Evolutionary conservation across 441 rosid species (phyloP), one percentile per base, ranked within the genome.

Genomic region (Melastoma candidum): DNA sequence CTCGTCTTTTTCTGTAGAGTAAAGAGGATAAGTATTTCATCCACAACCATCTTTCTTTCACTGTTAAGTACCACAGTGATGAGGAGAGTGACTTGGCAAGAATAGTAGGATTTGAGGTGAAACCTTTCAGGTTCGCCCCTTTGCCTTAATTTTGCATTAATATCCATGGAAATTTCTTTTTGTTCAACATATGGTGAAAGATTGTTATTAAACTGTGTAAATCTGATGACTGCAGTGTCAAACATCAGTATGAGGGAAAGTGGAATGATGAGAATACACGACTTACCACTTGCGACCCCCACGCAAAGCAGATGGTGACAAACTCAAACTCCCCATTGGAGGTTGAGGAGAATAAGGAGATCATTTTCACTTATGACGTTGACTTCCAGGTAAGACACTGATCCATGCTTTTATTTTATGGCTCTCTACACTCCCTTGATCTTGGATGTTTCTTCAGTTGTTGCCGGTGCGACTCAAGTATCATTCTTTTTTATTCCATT

Each of bases 91-190:
- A 81, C 60, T 53, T 79, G 11, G 75, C 95, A 47, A 78, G 95
- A 63, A 87, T 90, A 57, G 95, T 90, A 1, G 96, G 98, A 11
- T 90, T 90, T 80, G 98, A 92, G 62, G 90, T 87, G 72, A 78
- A 77, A 65, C 98, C 95, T 26, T 87, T 70, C 85, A 85, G 96
- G 95, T 92, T 53, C 53, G 47, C 25, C 48, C 52, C 14, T 14
- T 48, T 6, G 26, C 10, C 14, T 26, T 12, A 26, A 17, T 51
- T 39, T 13, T 12, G 3, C 27, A 17, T 0, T 11, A 27, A 26
- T n/a, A 25, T 17, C 24, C 45, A 12, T 36, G 26, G 26, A 5
- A 14, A 24, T 52, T 13, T 26, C 43, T 43, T 39, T 17, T 14
- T 52, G 43, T 36, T 36, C 36, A 4, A 36, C 4, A 41, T 52